These are phyloP conservation scores for Tylopilus plumbeoviolaceoides DNA, from an alignment of 768 basidiomycete species.

Conservation along the genomic window DNA sequence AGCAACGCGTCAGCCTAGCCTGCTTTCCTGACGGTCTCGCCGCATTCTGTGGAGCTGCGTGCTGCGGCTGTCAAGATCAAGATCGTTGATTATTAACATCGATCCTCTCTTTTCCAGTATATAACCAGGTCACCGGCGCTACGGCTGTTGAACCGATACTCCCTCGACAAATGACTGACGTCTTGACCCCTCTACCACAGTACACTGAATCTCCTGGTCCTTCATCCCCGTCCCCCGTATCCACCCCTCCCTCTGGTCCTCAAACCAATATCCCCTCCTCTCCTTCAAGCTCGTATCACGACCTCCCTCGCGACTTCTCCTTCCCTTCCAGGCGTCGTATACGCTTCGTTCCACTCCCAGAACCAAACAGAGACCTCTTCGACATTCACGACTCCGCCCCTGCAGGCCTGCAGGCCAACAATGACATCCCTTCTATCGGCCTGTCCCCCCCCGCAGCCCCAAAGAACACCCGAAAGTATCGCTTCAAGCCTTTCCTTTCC, in stretches of 20 bases:
- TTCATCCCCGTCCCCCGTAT: slow-evolving; percentile 5
- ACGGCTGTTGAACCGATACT: neutral
- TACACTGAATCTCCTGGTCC: too few species aligned
- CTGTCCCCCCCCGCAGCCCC: neutral
- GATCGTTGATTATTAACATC: too few species aligned
- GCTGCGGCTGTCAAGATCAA: too few species aligned
- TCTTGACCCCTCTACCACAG: too few species aligned
- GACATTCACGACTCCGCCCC: slow-evolving; percentile 15
- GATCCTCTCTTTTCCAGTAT: too few species aligned
- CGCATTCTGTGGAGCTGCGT: too few species aligned
- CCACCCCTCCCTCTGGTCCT: slow-evolving; percentile 10
- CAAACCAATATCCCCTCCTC: slow-evolving; percentile 15
- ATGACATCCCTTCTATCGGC: slow-evolving; percentile 18
- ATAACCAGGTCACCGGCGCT: too few species aligned
- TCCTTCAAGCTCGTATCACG: slow-evolving; percentile 18
- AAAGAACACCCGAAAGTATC: slow-evolving; percentile 4
- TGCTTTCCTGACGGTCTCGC: too few species aligned
- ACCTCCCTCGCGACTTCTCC: slow-evolving; percentile 10
- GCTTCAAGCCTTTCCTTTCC: slow-evolving; percentile 18
- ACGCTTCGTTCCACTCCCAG: slow-evolving; percentile 86
- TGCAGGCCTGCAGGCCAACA: slow-evolving; percentile 28
- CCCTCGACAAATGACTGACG: slow-evolving; percentile 14
- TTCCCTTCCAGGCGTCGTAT: slow-evolving; percentile 38
- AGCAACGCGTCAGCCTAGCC: too few species aligned
- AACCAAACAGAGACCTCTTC: slow-evolving; percentile 52